Evolutionary conservation across 2,329 filamentous ascomycete genomes (phyloP), one percentile per base, ranked within the genome.

Genomic region (Xylaria digitata): DNA sequence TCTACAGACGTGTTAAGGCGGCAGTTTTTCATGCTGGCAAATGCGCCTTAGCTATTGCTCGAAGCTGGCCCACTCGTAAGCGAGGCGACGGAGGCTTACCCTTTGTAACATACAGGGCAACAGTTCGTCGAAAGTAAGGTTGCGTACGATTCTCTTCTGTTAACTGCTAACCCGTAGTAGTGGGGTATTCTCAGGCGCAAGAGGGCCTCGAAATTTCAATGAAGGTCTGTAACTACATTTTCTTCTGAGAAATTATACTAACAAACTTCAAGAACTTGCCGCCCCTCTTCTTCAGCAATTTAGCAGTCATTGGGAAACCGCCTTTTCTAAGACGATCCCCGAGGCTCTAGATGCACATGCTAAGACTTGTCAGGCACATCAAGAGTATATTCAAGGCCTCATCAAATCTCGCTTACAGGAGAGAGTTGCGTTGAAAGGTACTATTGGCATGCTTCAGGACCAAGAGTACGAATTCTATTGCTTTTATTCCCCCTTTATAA

Each of bases 201-300:
- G 1, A 3, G 67, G 70, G 7, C 46, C 34, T 1, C 59, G 42
- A 32, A 46, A 72, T 43, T 74, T 74, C 58, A 74, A 74, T 42
- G 63, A 65, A 67, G 72, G 72, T 71, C 67, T 1, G 32, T 52
- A 17, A 6, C 15, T 37, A 13, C 30, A 23, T 48, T 23, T 50
- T 17, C 11, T 6, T 53, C 34, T 32, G 0, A 50, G 19, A 52
- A 46, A 61, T 3, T 64, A 30, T 7, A 34, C 30, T 62, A 17
- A 62, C 30, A 6, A 1, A 7, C 1, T 37, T 15, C 17, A 19
- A 66, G 71, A 72, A 4, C 66, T 72, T 23, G 61, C 57, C 21
- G n/a, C 23, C 32, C 71, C 65, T 1, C 49, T 73, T 2, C 69
- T 66, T 26, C 21, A 54, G 15, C 6, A 23, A 3, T 34, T 73